Conservation (phyloP, 306 rosid genomes). For the Gillenia trifoliata region DNA sequence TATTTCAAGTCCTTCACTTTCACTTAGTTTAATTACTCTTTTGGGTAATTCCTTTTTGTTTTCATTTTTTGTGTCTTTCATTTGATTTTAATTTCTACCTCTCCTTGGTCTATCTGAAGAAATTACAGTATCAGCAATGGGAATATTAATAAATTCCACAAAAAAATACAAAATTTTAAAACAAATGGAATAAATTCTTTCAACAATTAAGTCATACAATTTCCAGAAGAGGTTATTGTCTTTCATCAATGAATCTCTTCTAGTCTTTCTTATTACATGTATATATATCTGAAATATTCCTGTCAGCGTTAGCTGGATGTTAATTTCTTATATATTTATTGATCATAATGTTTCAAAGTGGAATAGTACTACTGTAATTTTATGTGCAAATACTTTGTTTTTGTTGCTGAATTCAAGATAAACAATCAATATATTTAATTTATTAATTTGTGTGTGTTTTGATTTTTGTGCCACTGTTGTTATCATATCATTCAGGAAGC, state of each 20-base stretch:
- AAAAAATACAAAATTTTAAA: not conserved
- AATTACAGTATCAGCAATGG: not conserved
- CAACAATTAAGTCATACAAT: not conserved
- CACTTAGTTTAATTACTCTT: not conserved
- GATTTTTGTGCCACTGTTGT: not conserved
- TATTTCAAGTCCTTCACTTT: not conserved
- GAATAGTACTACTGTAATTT: not conserved
- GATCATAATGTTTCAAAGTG: not conserved
- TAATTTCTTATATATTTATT: not conserved
- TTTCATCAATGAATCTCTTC: conserved; percentile 1
- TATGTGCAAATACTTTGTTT: conserved; percentile 15
- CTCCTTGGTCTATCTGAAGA: not conserved
- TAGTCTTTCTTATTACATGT: not conserved
- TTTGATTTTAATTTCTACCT: not conserved
- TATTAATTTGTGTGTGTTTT: not conserved
- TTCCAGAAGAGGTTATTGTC: not conserved
- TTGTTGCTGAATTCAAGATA: conserved; percentile 31
- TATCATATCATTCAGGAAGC: conserved; percentile 50
- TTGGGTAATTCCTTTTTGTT: not conserved
- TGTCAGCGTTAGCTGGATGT: not conserved
- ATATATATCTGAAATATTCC: not conserved
- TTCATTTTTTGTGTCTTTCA: not conserved
- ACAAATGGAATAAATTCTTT: not conserved
- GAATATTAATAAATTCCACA: not conserved
- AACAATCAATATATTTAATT: not conserved